Percentiles rank a stretch among this genome's conserved stretches.
Evolutionary conservation across 1,284 basidiomycete genomes (phyloP).

Genomic region (Sutorius eximius): DNA sequence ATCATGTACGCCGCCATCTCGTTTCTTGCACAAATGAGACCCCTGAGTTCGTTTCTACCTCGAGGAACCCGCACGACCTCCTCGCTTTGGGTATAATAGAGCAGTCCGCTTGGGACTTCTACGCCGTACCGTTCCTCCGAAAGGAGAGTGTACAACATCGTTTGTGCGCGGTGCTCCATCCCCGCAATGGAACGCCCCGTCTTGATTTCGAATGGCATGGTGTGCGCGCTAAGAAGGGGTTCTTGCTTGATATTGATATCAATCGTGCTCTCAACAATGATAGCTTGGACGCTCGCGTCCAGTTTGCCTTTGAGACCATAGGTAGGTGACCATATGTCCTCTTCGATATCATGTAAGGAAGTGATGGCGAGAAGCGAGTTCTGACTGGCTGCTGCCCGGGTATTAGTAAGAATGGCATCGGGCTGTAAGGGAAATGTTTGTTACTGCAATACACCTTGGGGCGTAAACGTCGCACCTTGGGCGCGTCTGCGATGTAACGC

Average conservation of each 20-base stretch:
- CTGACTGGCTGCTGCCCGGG: slow-evolving; percentile 50
- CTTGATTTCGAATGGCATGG: slow-evolving; percentile 93
- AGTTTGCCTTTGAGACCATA: slow-evolving; percentile 96
- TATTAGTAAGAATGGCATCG: slow-evolving; percentile 65
- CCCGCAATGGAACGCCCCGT: slow-evolving; percentile 79
- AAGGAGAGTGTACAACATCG: slow-evolving; percentile 94
- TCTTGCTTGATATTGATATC: slow-evolving; percentile 18
- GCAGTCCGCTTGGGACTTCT: slow-evolving; percentile 71
- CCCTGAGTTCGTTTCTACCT: slow-evolving; percentile 80
- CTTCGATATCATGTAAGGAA: slow-evolving; percentile 84
- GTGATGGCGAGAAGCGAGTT: slow-evolving; percentile 68
- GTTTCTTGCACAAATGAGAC: slow-evolving; percentile 81
- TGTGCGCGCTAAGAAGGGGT: slow-evolving; percentile 35
- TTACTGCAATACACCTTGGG: not conserved
- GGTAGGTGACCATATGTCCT: slow-evolving; percentile 96
- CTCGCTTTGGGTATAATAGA: slow-evolving; percentile 93
- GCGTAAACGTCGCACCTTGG: slow-evolving; percentile 49
- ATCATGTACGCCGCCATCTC: slow-evolving; percentile 81
- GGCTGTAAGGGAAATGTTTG: slow-evolving; percentile 40
- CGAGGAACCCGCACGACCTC: slow-evolving; percentile 82
- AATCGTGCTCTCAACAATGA: slow-evolving; percentile 48
- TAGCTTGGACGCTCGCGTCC: slow-evolving; percentile 83
- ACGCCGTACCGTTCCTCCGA: slow-evolving; percentile 86
- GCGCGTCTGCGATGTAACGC: slow-evolving; percentile 58
- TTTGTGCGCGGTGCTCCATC: slow-evolving; percentile 96